phyloP scores from a whole-genome alignment of 2,329 filamentous ascomycete genomes.

The Colletotrichum destructivum region DNA sequence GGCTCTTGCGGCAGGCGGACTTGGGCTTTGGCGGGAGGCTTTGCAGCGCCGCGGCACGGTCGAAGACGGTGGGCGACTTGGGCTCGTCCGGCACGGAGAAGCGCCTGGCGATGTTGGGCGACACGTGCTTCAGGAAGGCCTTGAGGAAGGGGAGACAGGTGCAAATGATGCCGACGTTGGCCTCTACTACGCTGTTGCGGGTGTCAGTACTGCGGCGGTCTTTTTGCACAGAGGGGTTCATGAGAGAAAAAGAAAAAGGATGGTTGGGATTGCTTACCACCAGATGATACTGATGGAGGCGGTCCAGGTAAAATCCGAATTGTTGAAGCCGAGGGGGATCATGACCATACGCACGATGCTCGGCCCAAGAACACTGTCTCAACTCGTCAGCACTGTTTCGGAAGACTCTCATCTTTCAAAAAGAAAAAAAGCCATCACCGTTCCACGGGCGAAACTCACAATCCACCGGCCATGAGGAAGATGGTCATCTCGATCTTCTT shows the following conservation, averaged over 20 bases:
- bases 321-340: slow-evolving; percentile 36
- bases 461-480: slow-evolving; percentile 41
- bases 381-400: neutral
- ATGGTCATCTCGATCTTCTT: slow-evolving; percentile 41
- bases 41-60: slow-evolving; percentile 30
- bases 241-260: no score
- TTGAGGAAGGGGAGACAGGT: slow-evolving; percentile 41
- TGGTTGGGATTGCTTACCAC: slow-evolving; percentile 17
- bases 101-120: slow-evolving; percentile 2
- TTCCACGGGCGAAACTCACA: slow-evolving; percentile 20
- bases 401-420: fast-evolving
- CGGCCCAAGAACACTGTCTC: slow-evolving; percentile 33
- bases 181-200: slow-evolving; percentile 29
- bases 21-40: slow-evolving; percentile 18
- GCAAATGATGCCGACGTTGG: slow-evolving; percentile 41
- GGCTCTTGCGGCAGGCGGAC: slow-evolving; percentile 18
- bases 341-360: slow-evolving; percentile 40
- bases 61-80: slow-evolving; percentile 27
- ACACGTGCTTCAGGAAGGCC: slow-evolving; percentile 25
- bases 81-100: slow-evolving; percentile 11
- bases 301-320: slow-evolving; percentile 37
- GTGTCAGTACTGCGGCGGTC: neutral
- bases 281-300: slow-evolving; percentile 41
- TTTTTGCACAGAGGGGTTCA: no score
- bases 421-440: no score